Percentiles rank a stretch among this genome's conserved stretches.
Evolutionary conservation across 2,329 filamentous ascomycete species (phyloP).

Genomic region (Diaporthe sp.): DNA sequence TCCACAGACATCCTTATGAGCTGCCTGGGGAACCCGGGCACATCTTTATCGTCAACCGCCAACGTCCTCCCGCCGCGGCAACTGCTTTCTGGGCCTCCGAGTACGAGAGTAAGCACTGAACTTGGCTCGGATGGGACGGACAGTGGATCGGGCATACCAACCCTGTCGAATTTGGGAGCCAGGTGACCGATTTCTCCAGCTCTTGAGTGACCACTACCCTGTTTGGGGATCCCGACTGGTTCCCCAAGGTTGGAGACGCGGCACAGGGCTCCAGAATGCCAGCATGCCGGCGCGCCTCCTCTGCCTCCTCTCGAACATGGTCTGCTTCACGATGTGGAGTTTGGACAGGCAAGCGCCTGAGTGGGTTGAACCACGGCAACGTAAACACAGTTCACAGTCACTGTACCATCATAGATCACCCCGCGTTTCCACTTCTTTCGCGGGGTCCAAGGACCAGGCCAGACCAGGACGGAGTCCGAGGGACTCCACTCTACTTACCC

Average conservation of each 20-base stretch:
- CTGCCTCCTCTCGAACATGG: neutral
- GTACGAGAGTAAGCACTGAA: neutral
- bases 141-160: slow-evolving; percentile 13
- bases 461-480: slow-evolving; percentile 6
- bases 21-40: neutral
- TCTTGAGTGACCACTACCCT: slow-evolving; percentile 19
- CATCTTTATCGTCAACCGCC: neutral
- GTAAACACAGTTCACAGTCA: slow-evolving; percentile 1
- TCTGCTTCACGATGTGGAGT: slow-evolving; percentile 17
- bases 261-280: neutral
- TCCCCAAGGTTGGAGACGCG: neutral
- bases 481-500: slow-evolving; percentile 14
- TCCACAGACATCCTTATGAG: neutral
- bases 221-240: slow-evolving; percentile 30
- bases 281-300: neutral
- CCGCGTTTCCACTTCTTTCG: slow-evolving; percentile 33
- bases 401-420: slow-evolving; percentile 26
- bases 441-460: slow-evolving; percentile 19
- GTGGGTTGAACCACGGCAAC: neutral
- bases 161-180: slow-evolving; percentile 9
- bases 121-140: slow-evolving; percentile 26
- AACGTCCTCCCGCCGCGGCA: neutral
- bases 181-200: slow-evolving; percentile 21
- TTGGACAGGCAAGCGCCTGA: neutral
- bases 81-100: neutral